A percentile compares a stretch with the other conserved stretches of the same genome.
phyloP scores from a whole-genome alignment of 2,329 filamentous ascomycete genomes.

The Trichoderma sp. region DNA sequence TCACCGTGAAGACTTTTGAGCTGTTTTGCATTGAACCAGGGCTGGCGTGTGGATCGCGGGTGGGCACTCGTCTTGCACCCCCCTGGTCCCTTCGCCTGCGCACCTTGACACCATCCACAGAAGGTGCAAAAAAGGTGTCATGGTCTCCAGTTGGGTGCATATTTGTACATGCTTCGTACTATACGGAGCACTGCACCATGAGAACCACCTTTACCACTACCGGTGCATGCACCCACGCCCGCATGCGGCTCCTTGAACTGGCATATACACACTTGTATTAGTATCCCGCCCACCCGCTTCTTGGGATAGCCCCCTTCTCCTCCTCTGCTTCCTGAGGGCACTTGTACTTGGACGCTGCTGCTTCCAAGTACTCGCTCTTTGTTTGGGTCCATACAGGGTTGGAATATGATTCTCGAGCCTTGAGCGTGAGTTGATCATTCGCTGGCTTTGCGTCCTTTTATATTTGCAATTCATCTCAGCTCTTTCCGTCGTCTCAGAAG shows the following conservation, averaged over 20 bases:
- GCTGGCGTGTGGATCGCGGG: slow-evolving; percentile 12
- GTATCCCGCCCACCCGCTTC: slow-evolving; percentile 16
- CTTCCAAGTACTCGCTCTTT: slow-evolving; percentile 16
- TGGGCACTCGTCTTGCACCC: neutral
- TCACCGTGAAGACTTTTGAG: slow-evolving; percentile 8
- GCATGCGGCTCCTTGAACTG: slow-evolving; percentile 6
- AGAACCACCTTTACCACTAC: neutral
- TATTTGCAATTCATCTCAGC: neutral
- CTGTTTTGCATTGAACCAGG: slow-evolving; percentile 20
- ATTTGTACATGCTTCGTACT: slow-evolving; percentile 1
- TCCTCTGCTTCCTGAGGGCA: slow-evolving; percentile 2
- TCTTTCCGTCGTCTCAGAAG: neutral
- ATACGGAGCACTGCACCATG: neutral
- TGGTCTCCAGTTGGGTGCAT: slow-evolving; percentile 6
- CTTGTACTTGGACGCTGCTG: slow-evolving; percentile 12
- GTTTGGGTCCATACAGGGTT: neutral
- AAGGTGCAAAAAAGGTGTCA: slow-evolving; percentile 2
- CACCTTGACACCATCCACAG: slow-evolving; percentile 9
- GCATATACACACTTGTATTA: slow-evolving; percentile 1
- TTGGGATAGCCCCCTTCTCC: neutral
- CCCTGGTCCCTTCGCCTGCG: slow-evolving; percentile 14
- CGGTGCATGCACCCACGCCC: slow-evolving; percentile 1
- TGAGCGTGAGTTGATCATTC: slow-evolving; percentile 16
- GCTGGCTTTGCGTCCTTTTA: neutral
- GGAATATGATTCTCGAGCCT: slow-evolving; percentile 7